Percentiles rank a stretch among this genome's conserved stretches.
Evolutionary conservation across 441 rosid species (phyloP).

Genomic region (Iberis amara): DNA sequence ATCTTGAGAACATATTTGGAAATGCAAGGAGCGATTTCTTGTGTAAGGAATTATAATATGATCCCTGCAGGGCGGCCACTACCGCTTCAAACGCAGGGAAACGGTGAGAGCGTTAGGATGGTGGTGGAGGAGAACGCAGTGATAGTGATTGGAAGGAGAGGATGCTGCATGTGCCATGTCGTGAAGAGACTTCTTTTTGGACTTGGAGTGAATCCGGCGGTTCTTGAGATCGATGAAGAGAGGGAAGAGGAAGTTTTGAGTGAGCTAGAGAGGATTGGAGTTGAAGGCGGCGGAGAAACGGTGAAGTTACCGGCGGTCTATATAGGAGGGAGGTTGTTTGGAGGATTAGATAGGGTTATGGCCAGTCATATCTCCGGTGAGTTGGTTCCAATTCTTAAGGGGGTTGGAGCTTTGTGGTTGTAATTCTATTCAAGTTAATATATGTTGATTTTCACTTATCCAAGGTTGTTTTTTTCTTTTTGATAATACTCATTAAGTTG

Average conservation of each 20-base stretch:
- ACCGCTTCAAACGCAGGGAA: constrained; percentile 3
- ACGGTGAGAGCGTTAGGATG: constrained; percentile 26
- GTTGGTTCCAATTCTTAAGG: constrained; percentile 68
- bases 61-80: constrained; percentile 19
- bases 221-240: constrained; percentile 52
- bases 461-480: too few relatives aligned
- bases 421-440: constrained; percentile 21
- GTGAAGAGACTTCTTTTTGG: constrained; percentile 56
- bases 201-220: constrained; percentile 68
- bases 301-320: constrained; percentile 64
- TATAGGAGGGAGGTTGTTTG: constrained; percentile 71
- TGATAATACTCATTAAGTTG: too few relatives aligned
- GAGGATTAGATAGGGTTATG: constrained; percentile 79
- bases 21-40: constrained; percentile 68
- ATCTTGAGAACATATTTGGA: not conserved
- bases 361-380: constrained; percentile 80
- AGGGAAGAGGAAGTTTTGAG: constrained; percentile 42
- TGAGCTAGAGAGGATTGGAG: constrained; percentile 33
- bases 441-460: not conserved
- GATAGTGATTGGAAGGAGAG: constrained; percentile 56
- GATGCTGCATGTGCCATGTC: constrained; percentile 84
- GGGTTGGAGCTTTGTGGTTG: constrained; percentile 81
- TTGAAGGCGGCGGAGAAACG: constrained; percentile 17
- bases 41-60: constrained; percentile 31
- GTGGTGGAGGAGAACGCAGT: constrained; percentile 64